These are phyloP conservation scores for Cordyceps fumosorosea DNA, from an alignment of 2,329 filamentous ascomycete genomes.

Conservation along the genomic window DNA sequence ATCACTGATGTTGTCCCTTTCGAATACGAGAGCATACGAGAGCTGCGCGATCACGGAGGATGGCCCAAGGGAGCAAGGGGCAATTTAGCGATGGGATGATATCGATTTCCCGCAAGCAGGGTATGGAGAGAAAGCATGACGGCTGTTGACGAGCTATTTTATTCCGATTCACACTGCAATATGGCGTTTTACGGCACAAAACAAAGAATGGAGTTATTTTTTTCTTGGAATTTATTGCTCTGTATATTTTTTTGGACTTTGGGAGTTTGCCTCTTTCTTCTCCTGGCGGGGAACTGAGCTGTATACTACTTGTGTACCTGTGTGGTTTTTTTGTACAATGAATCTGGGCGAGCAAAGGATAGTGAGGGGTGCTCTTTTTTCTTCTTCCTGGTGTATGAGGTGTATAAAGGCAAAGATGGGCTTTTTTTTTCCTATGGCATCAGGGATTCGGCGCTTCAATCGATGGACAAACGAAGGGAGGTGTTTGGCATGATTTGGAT, in stretches of 20 bases:
- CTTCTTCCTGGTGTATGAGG: conserved; percentile 5
- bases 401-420: conserved; percentile 10
- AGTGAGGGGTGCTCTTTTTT: not conserved
- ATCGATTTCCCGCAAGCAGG: not conserved
- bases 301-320: conserved; percentile 7
- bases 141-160: not conserved
- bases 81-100: not conserved
- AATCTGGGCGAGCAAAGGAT: not conserved
- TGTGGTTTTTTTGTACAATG: conserved; percentile 5
- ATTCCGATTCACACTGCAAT: not conserved
- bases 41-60: not conserved
- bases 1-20: conserved; percentile 31
- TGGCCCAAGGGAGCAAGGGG: not conserved
- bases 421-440: not conserved
- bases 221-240: not conserved
- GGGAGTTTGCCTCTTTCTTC: not conserved
- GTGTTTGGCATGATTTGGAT: conserved; percentile 10
- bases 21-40: not conserved
- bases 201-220: conserved; percentile 1
- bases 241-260: conserved; percentile 2
- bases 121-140: not conserved
- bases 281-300: not conserved
- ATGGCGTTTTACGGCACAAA: conserved; percentile 8
- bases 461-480: not conserved
- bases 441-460: conserved; percentile 6